phyloP scores from a whole-genome alignment of 345 rosid genomes.

The Boechera retrofracta region DNA sequence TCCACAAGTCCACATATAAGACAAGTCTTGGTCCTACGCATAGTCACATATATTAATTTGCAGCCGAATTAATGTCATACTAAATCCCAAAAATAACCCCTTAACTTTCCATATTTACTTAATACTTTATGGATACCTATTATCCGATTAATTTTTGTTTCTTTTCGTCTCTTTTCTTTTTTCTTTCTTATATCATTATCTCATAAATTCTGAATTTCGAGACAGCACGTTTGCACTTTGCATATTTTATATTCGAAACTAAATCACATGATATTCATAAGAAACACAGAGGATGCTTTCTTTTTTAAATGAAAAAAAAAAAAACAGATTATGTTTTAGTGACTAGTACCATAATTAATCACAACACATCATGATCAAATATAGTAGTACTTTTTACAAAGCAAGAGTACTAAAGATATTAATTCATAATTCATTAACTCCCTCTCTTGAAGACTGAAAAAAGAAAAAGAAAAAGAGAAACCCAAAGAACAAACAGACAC shows the following conservation, averaged over 20 bases:
- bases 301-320: not conserved
- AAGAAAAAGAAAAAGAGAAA: not conserved
- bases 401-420: not conserved
- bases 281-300: not conserved
- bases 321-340: not conserved
- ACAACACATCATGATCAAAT: constrained; percentile 17
- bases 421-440: constrained; percentile 3
- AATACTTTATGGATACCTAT: not conserved
- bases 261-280: constrained; percentile 5
- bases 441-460: not conserved
- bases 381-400: constrained; percentile 10
- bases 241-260: constrained; percentile 11
- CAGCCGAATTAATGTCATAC: not conserved
- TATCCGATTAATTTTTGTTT: not conserved
- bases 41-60: not conserved
- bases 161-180: not conserved
- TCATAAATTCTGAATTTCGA: not conserved
- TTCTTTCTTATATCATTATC: constrained; percentile 4
- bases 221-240: constrained; percentile 15
- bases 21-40: not conserved
- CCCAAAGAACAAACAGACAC: not conserved
- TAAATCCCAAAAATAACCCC: not conserved
- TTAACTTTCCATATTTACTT: not conserved
- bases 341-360: not conserved
- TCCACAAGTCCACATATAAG: constrained; percentile 2